Evolutionary conservation across 2,329 filamentous ascomycete genomes (phyloP).

Genomic region (Ophiognomonia clavigignenti-juglandacearum): DNA sequence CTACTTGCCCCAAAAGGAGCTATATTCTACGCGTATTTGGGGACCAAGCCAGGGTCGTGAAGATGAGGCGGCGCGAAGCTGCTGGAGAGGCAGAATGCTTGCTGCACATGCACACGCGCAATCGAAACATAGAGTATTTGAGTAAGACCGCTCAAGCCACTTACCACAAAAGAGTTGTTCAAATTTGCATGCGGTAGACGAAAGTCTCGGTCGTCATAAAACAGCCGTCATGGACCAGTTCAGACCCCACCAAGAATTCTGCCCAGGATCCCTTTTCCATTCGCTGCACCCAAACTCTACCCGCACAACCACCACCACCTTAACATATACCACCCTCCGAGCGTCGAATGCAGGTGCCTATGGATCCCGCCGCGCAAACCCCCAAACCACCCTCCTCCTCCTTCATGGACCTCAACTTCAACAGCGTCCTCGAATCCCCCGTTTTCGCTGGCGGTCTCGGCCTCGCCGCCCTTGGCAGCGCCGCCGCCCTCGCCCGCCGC

Average conservation of each 20-base stretch:
- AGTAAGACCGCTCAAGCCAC: no score
- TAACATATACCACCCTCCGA: background rate
- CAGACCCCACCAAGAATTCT: conserved; percentile 12
- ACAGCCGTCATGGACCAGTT: conserved; percentile 2
- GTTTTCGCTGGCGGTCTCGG: conserved; percentile 74
- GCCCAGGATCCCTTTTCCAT: background rate
- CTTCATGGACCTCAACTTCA: conserved; percentile 38
- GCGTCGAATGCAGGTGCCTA: conserved; percentile 16
- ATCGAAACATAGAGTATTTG: no score
- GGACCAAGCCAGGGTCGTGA: no score
- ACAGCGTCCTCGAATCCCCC: conserved; percentile 59
- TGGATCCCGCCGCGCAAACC: conserved; percentile 16
- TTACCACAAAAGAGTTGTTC: no score
- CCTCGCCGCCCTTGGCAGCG: conserved; percentile 82
- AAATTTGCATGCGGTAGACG: no score
- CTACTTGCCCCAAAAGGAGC: no score
- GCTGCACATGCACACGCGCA: no score
- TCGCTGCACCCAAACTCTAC: no score
- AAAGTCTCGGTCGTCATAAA: background rate
- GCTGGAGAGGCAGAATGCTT: no score
- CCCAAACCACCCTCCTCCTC: conserved; percentile 13
- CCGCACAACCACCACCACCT: background rate
- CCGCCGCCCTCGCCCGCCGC: conserved; percentile 73
- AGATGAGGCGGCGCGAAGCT: no score
- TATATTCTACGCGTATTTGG: no score